Evolutionary conservation across 768 basidiomycete species (phyloP).

Genomic region (Ramaria sp.): DNA sequence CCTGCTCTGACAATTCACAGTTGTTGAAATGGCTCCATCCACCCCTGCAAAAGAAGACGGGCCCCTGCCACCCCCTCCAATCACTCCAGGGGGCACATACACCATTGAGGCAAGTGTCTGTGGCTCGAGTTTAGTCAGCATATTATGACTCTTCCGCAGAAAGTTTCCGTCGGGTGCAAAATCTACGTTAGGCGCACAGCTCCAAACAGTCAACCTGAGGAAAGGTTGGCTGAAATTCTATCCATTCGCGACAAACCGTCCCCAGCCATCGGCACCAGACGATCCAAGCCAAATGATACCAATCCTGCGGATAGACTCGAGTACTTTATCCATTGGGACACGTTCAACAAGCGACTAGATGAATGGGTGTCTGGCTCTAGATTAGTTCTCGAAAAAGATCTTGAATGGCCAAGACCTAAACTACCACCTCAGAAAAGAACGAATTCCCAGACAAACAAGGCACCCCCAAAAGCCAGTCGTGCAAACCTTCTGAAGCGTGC

Average conservation of each 20-base stretch:
- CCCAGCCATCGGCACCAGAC: conserved; percentile 41
- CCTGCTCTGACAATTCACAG: neutral
- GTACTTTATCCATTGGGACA: conserved; percentile 97
- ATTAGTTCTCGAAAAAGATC: conserved; percentile 70
- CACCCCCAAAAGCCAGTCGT: conserved; percentile 31
- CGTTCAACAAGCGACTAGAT: conserved; percentile 98
- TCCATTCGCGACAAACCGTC: conserved; percentile 84
- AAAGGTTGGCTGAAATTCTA: conserved; percentile 90
- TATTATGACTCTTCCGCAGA: conserved; percentile 30
- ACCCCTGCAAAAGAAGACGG: conserved; percentile 25
- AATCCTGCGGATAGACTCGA: conserved; percentile 71
- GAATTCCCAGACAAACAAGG: conserved; percentile 50
- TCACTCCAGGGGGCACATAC: conserved; percentile 68
- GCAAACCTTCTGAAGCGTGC: conserved; percentile 55
- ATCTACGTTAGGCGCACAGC: conserved; percentile 80
- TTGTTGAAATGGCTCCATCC: conserved; percentile 13
- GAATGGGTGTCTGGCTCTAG: conserved; percentile 92
- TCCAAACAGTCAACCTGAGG: conserved; percentile 65
- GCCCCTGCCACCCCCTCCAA: conserved; percentile 41
- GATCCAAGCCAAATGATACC: conserved; percentile 28
- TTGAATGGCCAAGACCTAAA: conserved; percentile 96
- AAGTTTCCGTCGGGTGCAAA: conserved; percentile 89
- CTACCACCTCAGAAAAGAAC: conserved; percentile 37
- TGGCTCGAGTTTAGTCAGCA: conserved; percentile 14
- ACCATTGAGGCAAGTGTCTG: conserved; percentile 50